Conservation (phyloP, 75 land plant genomes). For the Gnetum montanum region DNA sequence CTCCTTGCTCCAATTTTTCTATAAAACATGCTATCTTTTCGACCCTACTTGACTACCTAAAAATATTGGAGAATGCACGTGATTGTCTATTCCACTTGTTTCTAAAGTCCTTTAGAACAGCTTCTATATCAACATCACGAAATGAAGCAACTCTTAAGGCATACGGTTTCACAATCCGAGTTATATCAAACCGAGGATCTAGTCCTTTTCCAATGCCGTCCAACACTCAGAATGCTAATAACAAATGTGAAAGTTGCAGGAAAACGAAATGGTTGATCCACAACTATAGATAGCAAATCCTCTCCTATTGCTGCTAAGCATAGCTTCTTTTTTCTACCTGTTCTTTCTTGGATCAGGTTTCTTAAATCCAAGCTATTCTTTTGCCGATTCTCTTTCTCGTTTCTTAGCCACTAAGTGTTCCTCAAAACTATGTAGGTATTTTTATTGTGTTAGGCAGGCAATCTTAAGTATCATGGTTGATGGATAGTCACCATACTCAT, state of each 20-base stretch:
- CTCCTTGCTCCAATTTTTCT: too few relatives aligned
- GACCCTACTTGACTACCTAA: slow-evolving; percentile 93
- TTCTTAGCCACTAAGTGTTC: slow-evolving; percentile 87
- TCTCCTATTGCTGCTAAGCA: slow-evolving; percentile 98
- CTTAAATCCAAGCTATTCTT: slow-evolving; percentile 73
- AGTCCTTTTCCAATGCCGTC: slow-evolving; percentile 99
- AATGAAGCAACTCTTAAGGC: slow-evolving; percentile 88
- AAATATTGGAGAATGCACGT: slow-evolving; percentile 82
- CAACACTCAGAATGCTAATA: slow-evolving; percentile 73
- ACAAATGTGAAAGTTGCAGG: slow-evolving; percentile 99
- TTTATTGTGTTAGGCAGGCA: too few relatives aligned
- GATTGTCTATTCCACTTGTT: slow-evolving; percentile 90
- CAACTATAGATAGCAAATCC: slow-evolving; percentile 90
- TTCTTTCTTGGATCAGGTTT: slow-evolving; percentile 77
- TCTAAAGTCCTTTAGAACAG: slow-evolving; percentile 72
- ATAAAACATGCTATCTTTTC: slow-evolving; percentile 94
- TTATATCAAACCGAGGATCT: slow-evolving; percentile 99
- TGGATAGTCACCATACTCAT: too few relatives aligned
- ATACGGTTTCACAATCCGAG: slow-evolving; percentile 99
- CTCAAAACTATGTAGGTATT: slow-evolving; percentile 89
- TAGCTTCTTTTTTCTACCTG: slow-evolving; percentile 76
- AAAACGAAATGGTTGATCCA: slow-evolving; percentile 97
- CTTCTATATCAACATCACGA: slow-evolving; percentile 93
- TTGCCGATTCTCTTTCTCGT: slow-evolving; percentile 61
- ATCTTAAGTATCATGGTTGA: too few relatives aligned